These are phyloP conservation scores for Caloboletus inedulis DNA, from an alignment of 1,284 basidiomycete species.

Conservation along the genomic window DNA sequence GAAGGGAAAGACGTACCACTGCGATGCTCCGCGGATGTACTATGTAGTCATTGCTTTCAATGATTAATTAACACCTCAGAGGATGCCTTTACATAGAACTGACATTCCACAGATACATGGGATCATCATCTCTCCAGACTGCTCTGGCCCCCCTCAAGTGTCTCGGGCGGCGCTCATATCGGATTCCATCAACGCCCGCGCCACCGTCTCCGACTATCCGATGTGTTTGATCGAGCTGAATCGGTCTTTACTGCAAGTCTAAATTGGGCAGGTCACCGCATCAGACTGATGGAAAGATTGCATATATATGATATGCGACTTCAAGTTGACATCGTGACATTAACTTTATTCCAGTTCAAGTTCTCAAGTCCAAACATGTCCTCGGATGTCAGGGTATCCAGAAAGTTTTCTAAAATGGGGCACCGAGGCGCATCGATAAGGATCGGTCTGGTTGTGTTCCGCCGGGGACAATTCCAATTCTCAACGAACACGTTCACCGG, in stretches of 20 bases:
- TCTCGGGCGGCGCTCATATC: background rate
- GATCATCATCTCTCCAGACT: background rate
- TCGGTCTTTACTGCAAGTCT: constrained; percentile 8
- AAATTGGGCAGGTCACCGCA: constrained; percentile 6
- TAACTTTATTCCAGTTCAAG: too few relatives aligned
- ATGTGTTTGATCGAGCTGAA: constrained; percentile 23
- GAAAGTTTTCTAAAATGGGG: constrained; percentile 10
- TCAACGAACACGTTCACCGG: constrained; percentile 4
- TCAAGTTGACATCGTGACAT: constrained; percentile 10
- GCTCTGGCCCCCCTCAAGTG: background rate
- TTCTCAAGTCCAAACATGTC: constrained; percentile 16
- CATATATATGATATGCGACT: constrained; percentile 17
- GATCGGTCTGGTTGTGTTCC: constrained; percentile 10
- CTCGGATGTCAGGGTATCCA: constrained; percentile 22
- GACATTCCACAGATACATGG: background rate
- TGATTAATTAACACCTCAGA: background rate
- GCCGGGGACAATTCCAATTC: constrained; percentile 12
- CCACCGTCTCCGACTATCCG: constrained; percentile 10
- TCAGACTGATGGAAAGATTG: constrained; percentile 14
- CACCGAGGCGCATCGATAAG: constrained; percentile 34
- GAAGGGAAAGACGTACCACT: background rate
- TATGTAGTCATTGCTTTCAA: background rate
- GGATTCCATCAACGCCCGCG: background rate
- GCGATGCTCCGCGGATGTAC: background rate
- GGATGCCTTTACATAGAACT: background rate